Conservation (phyloP, 2,329 filamentous ascomycete genomes). For the Didymella pinodella region DNA sequence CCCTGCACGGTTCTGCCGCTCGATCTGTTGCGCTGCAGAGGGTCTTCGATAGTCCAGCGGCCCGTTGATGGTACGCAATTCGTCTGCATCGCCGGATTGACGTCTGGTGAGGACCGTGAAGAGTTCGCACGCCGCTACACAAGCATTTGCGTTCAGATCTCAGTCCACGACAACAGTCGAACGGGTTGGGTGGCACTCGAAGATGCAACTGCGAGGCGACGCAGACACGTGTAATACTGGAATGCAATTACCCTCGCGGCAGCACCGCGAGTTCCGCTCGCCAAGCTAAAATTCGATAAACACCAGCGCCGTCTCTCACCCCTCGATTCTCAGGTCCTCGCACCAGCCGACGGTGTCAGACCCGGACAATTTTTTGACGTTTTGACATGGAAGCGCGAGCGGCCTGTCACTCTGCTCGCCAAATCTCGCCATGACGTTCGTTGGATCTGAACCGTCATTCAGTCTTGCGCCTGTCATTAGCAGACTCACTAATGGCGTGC, state of each 20-base stretch:
- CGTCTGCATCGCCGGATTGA: conserved; percentile 11
- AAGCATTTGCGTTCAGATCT: conserved; percentile 7
- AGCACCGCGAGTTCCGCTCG: conserved; percentile 10
- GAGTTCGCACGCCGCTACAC: conserved; percentile 13
- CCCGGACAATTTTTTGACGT: conserved; percentile 12
- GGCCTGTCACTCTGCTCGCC: conserved; percentile 17
- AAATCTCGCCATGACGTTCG: conserved; percentile 2
- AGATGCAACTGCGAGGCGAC: conserved; percentile 3
- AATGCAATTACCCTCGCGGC: conserved; percentile 14
- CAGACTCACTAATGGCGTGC: conserved; percentile 9
- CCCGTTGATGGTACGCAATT: conserved; percentile 22
- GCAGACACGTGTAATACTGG: conserved; percentile 14
- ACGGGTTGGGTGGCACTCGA: conserved; percentile 3
- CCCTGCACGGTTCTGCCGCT: conserved; percentile 20
- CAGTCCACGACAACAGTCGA: background rate
- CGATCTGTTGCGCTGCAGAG: conserved; percentile 19
- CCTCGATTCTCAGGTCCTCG: conserved; percentile 10
- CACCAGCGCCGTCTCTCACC: conserved; percentile 16
- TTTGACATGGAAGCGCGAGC: conserved; percentile 5
- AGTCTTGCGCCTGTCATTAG: conserved; percentile 3
- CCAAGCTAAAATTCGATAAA: conserved; percentile 25
- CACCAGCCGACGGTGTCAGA: conserved; percentile 18
- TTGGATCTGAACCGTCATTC: conserved; percentile 13
- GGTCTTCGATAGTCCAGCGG: conserved; percentile 22
- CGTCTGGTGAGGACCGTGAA: conserved; percentile 2